phyloP scores from a whole-genome alignment of 148 eudicot species.

The Agrostemma githago region DNA sequence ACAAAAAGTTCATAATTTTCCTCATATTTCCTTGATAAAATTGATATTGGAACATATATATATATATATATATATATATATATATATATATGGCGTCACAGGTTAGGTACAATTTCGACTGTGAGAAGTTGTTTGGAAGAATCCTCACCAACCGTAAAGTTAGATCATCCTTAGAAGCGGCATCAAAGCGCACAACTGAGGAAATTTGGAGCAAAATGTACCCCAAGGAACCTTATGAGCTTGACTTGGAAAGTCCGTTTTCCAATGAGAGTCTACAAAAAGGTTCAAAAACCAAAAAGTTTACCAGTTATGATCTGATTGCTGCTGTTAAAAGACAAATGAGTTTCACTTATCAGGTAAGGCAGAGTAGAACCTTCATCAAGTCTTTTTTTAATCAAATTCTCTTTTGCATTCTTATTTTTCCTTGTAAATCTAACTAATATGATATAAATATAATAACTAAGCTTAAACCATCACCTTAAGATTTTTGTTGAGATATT shows the following conservation, averaged over 20 bases:
- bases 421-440: too few species aligned
- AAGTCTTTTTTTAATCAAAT: too few species aligned
- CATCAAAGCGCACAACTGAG: slow-evolving; percentile 44
- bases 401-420: too few species aligned
- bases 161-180: slow-evolving; percentile 59
- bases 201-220: slow-evolving; percentile 58
- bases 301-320: slow-evolving; percentile 71
- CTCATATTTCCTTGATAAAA: too few species aligned
- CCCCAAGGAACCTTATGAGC: slow-evolving; percentile 67
- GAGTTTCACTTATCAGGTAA: slow-evolving; percentile 82
- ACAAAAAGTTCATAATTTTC: neutral
- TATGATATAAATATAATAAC: too few species aligned
- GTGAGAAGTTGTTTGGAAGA: slow-evolving; percentile 65
- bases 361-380: neutral
- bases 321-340: slow-evolving; percentile 72
- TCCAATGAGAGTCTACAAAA: slow-evolving; percentile 23
- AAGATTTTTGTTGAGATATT: too few species aligned
- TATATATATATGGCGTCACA: slow-evolving; percentile 20
- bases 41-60: too few species aligned
- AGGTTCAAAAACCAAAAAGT: slow-evolving; percentile 30
- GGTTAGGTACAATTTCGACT: slow-evolving; percentile 77
- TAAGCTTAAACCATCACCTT: too few species aligned
- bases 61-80: too few species aligned
- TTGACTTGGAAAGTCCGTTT: slow-evolving; percentile 32
- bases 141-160: slow-evolving; percentile 59